phyloP scores from a whole-genome alignment of 2,329 filamentous ascomycete species.

The Penicillium digitatum region DNA sequence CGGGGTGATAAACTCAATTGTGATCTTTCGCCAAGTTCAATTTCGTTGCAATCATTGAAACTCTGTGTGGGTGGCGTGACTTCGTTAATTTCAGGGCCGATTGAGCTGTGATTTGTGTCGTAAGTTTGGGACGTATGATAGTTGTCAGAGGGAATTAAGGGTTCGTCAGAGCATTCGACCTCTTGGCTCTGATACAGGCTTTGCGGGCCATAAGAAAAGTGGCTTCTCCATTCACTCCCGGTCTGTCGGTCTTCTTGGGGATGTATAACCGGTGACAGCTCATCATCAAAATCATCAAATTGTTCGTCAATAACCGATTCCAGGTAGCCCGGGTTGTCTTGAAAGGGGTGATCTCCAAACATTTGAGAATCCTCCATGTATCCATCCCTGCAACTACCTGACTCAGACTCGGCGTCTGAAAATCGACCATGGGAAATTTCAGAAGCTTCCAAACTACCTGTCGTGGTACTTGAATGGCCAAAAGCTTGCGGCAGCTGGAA shows the following conservation, averaged over 20 bases:
- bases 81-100: conserved; percentile 1
- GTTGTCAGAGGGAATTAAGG: not conserved
- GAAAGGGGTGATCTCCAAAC: conserved; percentile 30
- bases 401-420: conserved; percentile 42
- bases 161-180: not conserved
- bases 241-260: conserved; percentile 4
- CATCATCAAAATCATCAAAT: conserved; percentile 33
- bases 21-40: conserved; percentile 1
- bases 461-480: not conserved
- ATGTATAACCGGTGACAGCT: conserved; percentile 20
- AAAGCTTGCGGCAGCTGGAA: conserved; percentile 28
- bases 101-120: conserved; percentile 3
- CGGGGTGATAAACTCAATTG: conserved; percentile 4
- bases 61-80: not conserved
- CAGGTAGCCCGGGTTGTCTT: conserved; percentile 39
- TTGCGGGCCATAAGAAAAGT: conserved; percentile 15
- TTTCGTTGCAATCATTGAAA: not conserved
- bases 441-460: conserved; percentile 28
- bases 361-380: conserved; percentile 26
- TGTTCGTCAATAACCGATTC: conserved; percentile 39
- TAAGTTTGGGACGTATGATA: not conserved
- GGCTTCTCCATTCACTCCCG: conserved; percentile 17
- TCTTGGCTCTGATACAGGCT: conserved; percentile 10
- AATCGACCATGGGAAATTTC: conserved; percentile 39
- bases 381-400: conserved; percentile 25